A percentile compares a stretch with the other conserved stretches of the same genome.
phyloP scores from a whole-genome alignment of 1,284 basidiomycete species.

The Leucoagaricus sp. region DNA sequence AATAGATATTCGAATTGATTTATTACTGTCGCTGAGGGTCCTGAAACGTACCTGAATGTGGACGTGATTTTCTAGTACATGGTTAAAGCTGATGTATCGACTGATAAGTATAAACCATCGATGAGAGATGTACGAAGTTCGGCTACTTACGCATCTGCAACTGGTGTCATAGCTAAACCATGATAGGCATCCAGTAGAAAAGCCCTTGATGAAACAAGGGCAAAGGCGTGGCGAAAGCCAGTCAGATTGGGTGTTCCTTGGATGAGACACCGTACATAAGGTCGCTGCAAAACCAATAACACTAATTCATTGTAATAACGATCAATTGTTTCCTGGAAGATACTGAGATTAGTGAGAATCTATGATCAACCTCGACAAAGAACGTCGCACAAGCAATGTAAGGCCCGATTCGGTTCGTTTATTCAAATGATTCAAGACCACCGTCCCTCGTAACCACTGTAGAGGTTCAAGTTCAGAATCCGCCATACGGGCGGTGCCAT shows the following conservation, averaged over 20 bases:
- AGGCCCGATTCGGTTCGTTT: constrained; percentile 19
- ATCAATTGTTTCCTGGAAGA: constrained; percentile 12
- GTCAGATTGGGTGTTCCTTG: constrained; percentile 34
- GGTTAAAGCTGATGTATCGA: constrained; percentile 62
- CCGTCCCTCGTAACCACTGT: constrained; percentile 51
- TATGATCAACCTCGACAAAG: not conserved
- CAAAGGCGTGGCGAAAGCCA: constrained; percentile 72
- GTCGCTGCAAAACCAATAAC: constrained; percentile 31
- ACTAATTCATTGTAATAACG: constrained; percentile 19
- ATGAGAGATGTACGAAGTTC: not conserved
- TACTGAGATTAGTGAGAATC: constrained; percentile 9
- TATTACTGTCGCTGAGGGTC: not conserved
- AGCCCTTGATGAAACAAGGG: constrained; percentile 83
- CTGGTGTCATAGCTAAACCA: constrained; percentile 84
- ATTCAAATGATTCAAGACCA: constrained; percentile 36
- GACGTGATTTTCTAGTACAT: constrained; percentile 71
- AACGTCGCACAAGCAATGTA: constrained; percentile 27
- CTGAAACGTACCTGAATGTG: constrained; percentile 65
- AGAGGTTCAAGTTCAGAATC: constrained; percentile 39
- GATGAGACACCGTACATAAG: constrained; percentile 17
- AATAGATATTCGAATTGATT: constrained; percentile 1
- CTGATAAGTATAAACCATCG: not conserved
- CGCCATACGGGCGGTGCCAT: constrained; percentile 21
- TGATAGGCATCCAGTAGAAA: constrained; percentile 89
- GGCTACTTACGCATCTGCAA: constrained; percentile 78